Evolutionary conservation across 805 yeast genomes (phyloP), one percentile per base, ranked within the genome.

Genomic region (Ogataea trehalophila): DNA sequence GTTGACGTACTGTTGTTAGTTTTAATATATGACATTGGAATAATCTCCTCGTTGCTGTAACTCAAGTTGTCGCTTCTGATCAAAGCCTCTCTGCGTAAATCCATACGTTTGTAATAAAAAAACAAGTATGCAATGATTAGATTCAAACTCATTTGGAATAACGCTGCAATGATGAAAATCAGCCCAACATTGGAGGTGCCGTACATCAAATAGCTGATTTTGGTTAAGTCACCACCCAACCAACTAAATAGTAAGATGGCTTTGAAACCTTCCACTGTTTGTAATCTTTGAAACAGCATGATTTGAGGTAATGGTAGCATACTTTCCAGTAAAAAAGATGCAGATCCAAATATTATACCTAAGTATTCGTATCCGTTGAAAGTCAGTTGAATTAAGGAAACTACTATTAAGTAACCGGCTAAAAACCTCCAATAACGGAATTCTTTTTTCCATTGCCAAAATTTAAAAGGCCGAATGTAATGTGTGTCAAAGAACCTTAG

Each of bases 161-260:
- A 65, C 0, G 87, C 94, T 47, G 89, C 89, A 42, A 79, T 59
- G 8, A 85, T 73, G 61, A 87, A 87, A 6, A 86, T 70, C 6
- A 68, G 55, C 2, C 90, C 82, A 29, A 87, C 77, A 54, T 86
- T 76, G 45, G 76, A 76, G 1, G 94, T 85, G 15, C 95, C 95
- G 63, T 75, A 86, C n/a, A 86, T 57, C 45, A 87, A 69, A 59
- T 87, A 87, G 44, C 83, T 71, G 22, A 88, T 77, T 62, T 91
- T 91, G 36, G 88, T 76, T 37, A 84, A 70, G 67, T 90, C 97
- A 48, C 97, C 97, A 50, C 92, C 83, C 5, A 90, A 70, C 97
- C 97, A 90, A 58, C 91, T 83, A 17, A 89, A 67, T 35, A 90
- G 63, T 33, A 90, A 69, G 26, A 92, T 79, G 43, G 82, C 71